These are phyloP conservation scores for Melanomma pulvis-pyrius DNA, from an alignment of 495 filamentous ascomycete genomes.

Conservation along the genomic window DNA sequence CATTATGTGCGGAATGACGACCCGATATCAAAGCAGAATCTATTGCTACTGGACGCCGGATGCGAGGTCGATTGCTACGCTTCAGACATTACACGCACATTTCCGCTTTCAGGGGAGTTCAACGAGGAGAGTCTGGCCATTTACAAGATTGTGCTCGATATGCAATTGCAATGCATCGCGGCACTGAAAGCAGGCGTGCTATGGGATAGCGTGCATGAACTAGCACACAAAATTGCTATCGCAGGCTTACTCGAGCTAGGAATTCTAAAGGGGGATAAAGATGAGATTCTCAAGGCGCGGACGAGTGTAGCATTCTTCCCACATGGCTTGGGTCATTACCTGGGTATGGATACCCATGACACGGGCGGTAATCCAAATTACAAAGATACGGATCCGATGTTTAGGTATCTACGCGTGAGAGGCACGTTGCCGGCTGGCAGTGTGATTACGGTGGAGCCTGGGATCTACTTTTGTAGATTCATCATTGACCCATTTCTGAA, in stretches of 20 bases:
- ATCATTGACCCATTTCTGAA: constrained; percentile 83
- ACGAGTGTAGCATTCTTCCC: constrained; percentile 89
- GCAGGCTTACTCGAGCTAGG: constrained; percentile 75
- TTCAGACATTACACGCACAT: constrained; percentile 86
- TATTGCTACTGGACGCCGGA: constrained; percentile 82
- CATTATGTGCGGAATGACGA: constrained; percentile 84
- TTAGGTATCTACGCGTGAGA: constrained; percentile 81
- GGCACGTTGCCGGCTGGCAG: constrained; percentile 72
- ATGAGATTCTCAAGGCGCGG: constrained; percentile 72
- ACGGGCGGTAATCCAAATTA: constrained; percentile 88
- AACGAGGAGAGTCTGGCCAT: constrained; percentile 70
- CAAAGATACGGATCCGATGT: constrained; percentile 79
- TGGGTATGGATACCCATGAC: constrained; percentile 96
- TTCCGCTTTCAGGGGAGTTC: constrained; percentile 80
- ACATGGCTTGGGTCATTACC: constrained; percentile 87
- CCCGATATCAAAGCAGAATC: constrained; percentile 65
- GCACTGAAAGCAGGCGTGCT: constrained; percentile 71
- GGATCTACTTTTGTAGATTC: constrained; percentile 91
- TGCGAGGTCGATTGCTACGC: constrained; percentile 80
- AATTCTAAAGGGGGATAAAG: constrained; percentile 66
- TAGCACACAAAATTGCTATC: constrained; percentile 81
- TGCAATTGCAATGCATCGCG: constrained; percentile 78
- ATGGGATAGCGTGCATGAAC: constrained; percentile 85
- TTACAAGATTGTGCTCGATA: constrained; percentile 82
- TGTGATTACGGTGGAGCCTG: constrained; percentile 90